Evolutionary conservation across 306 rosid genomes (phyloP).

Genomic region (Boehmeria nivea): DNA sequence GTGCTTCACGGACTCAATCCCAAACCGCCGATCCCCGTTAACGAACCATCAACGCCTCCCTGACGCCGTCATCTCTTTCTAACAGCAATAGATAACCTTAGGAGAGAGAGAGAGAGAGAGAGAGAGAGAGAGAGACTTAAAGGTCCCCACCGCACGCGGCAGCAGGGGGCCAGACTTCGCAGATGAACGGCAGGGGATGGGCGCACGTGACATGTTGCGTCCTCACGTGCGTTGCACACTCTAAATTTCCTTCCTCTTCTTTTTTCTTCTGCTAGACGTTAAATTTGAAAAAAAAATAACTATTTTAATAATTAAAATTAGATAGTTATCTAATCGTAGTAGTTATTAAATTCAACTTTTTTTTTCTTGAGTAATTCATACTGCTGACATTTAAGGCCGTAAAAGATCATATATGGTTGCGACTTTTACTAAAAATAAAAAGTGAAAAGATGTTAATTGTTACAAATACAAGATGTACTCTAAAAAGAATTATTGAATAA

Average conservation of each 20-base stretch:
- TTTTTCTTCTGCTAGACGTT: background rate
- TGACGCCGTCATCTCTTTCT: constrained; percentile 12
- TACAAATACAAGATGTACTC: no score
- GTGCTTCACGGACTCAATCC: background rate
- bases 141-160: constrained; percentile 78
- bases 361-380: no score
- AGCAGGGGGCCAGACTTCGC: constrained; percentile 22
- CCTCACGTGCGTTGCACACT: constrained; percentile 49
- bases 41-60: background rate
- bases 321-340: no score
- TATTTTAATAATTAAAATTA: no score
- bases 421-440: no score
- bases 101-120: background rate
- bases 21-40: constrained; percentile 1
- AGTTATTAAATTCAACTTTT: no score
- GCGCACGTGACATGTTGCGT: constrained; percentile 39
- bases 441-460: no score
- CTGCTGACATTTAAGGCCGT: no score
- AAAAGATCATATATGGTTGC: no score
- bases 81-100: constrained; percentile 28
- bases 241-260: no score
- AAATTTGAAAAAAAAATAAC: no score
- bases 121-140: constrained; percentile 10
- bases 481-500: no score
- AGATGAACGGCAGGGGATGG: constrained; percentile 45